A percentile compares a stretch with the other conserved stretches of the same genome.
Evolutionary conservation across 768 basidiomycete species (phyloP).

Genomic region (Tephrocybe sp.): DNA sequence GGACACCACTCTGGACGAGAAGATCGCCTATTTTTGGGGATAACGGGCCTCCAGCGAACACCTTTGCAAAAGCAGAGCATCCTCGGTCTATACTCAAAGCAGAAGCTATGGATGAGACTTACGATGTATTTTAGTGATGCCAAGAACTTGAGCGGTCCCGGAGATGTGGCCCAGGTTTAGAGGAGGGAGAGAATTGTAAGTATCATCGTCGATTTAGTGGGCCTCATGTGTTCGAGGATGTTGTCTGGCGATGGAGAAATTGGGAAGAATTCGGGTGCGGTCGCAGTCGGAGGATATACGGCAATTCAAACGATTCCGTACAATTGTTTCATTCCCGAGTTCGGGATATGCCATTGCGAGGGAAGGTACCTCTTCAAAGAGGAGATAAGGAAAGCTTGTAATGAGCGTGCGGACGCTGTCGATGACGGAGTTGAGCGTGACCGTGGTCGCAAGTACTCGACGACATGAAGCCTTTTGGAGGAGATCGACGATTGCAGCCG

Average conservation of each 20-base stretch:
- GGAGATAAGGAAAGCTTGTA: slow-evolving; percentile 19
- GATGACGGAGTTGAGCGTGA: slow-evolving; percentile 28
- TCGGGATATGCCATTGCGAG: slow-evolving; percentile 10
- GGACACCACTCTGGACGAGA: slow-evolving; percentile 27
- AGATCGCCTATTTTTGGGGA: slow-evolving; percentile 28
- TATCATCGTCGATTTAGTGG: slow-evolving; percentile 18
- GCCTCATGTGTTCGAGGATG: slow-evolving; percentile 24
- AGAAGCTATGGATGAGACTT: background rate
- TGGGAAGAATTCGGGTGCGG: slow-evolving; percentile 19
- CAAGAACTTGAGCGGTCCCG: slow-evolving; percentile 22
- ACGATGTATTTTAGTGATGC: slow-evolving; percentile 28
- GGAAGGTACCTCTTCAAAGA: slow-evolving; percentile 30
- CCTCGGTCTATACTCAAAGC: background rate
- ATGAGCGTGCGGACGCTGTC: slow-evolving; percentile 24
- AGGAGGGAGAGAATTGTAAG: slow-evolving; percentile 29
- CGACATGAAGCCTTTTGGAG: slow-evolving; percentile 37
- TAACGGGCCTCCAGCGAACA: slow-evolving; percentile 29
- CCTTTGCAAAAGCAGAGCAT: slow-evolving; percentile 16
- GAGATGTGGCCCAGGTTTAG: slow-evolving; percentile 24
- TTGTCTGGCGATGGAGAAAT: slow-evolving; percentile 33
- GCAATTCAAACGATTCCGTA: slow-evolving; percentile 14
- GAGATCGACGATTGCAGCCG: slow-evolving; percentile 32
- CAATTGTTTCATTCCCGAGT: slow-evolving; percentile 11
- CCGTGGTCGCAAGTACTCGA: slow-evolving; percentile 33
- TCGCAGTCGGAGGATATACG: slow-evolving; percentile 26